Evolutionary conservation across 352 stramenopile genomes (phyloP).

Genomic region (Pythium plurisporium): DNA sequence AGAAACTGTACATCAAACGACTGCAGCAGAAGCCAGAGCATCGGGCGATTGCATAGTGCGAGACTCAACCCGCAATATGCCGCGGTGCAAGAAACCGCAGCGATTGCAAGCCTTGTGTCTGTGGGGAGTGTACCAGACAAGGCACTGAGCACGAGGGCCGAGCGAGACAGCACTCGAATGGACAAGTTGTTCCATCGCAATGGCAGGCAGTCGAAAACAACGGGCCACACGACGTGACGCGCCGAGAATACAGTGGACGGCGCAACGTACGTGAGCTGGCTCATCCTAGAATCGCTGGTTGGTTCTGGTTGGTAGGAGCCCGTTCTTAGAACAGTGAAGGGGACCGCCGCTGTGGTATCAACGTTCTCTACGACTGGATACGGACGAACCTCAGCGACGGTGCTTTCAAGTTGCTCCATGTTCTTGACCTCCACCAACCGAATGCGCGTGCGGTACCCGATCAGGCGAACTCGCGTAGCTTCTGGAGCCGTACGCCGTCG

Average conservation of each 20-base stretch:
- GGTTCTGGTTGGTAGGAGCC: no score
- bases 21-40: constrained; percentile 6
- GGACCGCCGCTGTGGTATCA: no score
- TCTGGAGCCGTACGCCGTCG: background rate
- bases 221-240: background rate
- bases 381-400: no score
- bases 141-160: background rate
- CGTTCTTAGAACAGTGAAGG: no score
- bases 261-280: background rate
- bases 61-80: background rate
- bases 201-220: background rate
- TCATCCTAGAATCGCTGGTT: no score
- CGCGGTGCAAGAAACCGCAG: background rate
- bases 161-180: background rate
- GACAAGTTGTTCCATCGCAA: background rate
- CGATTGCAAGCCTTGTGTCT: no score
- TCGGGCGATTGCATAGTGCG: constrained; percentile 12
- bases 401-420: no score
- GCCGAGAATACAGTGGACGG: background rate
- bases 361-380: no score
- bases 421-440: background rate
- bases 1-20: constrained; percentile 27
- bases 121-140: no score
- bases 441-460: background rate
- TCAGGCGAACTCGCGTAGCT: background rate